Percentiles rank a stretch among this genome's conserved stretches.
Evolutionary conservation across 306 rosid species (phyloP).

Genomic region (Rosa persica): DNA sequence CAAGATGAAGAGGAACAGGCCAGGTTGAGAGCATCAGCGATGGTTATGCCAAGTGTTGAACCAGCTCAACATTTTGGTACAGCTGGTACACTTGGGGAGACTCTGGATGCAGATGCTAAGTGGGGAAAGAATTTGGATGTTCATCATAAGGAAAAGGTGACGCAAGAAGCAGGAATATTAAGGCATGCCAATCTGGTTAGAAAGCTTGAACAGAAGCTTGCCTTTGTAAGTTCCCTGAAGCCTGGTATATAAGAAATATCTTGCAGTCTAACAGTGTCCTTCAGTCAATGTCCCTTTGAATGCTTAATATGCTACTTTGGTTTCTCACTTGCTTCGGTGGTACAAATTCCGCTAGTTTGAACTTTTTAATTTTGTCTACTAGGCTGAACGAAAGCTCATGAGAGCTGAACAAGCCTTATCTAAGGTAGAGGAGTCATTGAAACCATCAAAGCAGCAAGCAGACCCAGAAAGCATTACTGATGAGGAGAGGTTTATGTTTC

Average conservation of each 20-base stretch:
- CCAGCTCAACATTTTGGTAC: slow-evolving; percentile 47
- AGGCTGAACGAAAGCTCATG: slow-evolving; percentile 73
- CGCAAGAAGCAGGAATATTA: slow-evolving; percentile 57
- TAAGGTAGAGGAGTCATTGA: slow-evolving; percentile 72
- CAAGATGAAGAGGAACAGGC: slow-evolving; percentile 96
- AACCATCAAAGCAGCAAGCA: slow-evolving; percentile 63
- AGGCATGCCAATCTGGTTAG: slow-evolving; percentile 63
- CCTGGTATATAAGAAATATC: slow-evolving; percentile 4
- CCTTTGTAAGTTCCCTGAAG: slow-evolving; percentile 57
- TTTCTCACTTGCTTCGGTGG: neutral
- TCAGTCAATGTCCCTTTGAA: neutral
- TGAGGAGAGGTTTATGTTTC: slow-evolving; percentile 99
- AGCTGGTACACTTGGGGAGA: slow-evolving; percentile 91
- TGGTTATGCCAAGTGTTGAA: slow-evolving; percentile 45
- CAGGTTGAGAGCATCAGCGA: slow-evolving; percentile 77
- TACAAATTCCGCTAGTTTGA: slow-evolving; percentile 26
- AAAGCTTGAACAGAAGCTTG: slow-evolving; percentile 75
- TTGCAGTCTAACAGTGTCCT: neutral
- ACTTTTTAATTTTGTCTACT: slow-evolving; percentile 31
- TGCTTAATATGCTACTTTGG: neutral
- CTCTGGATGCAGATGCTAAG: slow-evolving; percentile 85
- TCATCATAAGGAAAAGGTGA: slow-evolving; percentile 55
- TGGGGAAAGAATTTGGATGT: slow-evolving; percentile 81
- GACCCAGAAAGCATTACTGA: slow-evolving; percentile 88
- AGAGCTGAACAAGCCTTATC: slow-evolving; percentile 76